Evolutionary conservation across 306 rosid genomes (phyloP).

Genomic region (Lathyrus aphaca): DNA sequence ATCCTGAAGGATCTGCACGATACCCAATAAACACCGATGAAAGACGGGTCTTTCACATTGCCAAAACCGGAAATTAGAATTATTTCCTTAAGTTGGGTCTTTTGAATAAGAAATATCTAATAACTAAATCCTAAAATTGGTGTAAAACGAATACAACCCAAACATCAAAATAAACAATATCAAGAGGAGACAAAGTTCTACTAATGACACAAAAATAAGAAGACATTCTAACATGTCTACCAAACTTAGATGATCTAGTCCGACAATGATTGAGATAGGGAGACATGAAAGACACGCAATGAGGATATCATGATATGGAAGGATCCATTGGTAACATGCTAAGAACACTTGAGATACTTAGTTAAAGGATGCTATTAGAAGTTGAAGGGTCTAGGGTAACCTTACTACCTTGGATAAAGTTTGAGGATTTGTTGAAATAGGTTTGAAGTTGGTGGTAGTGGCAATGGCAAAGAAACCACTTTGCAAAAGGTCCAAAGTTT

Average conservation of each 20-base stretch:
- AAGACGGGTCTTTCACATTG: background rate
- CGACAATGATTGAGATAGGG: background rate
- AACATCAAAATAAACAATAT: background rate
- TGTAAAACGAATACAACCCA: background rate
- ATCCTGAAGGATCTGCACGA: background rate
- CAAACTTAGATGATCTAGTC: slow-evolving; percentile 3
- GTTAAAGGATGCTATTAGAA: slow-evolving; percentile 11
- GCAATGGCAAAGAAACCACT: slow-evolving; percentile 11
- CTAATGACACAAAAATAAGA: background rate
- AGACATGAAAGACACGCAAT: background rate
- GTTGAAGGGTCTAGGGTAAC: background rate
- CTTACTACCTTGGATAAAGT: slow-evolving; percentile 1
- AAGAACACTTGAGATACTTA: background rate
- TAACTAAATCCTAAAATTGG: background rate
- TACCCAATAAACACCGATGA: background rate
- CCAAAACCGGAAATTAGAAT: background rate
- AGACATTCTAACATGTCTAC: background rate
- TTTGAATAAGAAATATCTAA: background rate
- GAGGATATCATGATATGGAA: slow-evolving; percentile 6
- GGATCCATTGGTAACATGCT: background rate
- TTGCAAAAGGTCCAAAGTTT: slow-evolving; percentile 8
- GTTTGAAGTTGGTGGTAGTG: background rate
- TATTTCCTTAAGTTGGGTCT: background rate
- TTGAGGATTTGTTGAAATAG: slow-evolving; percentile 20
- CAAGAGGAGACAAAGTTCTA: background rate